Percentiles rank a stretch among this genome's conserved stretches.
phyloP scores from a whole-genome alignment of 805 yeast species.

The Yamadazyma insecticola region DNA sequence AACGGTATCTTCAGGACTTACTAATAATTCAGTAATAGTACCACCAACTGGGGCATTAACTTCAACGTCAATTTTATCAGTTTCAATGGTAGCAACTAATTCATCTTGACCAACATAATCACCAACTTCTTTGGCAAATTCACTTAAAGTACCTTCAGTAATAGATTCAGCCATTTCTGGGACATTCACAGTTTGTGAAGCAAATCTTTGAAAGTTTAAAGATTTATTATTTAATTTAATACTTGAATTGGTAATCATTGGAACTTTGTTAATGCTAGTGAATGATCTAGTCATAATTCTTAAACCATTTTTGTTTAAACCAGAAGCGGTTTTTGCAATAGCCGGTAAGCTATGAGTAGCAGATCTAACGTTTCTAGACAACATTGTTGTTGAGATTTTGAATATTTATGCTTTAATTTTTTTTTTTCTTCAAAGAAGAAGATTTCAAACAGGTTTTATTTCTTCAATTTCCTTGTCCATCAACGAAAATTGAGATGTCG shows the following conservation, averaged over 20 bases:
- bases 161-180: conserved; percentile 99
- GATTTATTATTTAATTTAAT: conserved; percentile 5
- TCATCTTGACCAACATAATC: conserved; percentile 86
- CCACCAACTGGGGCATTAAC: conserved; percentile 94
- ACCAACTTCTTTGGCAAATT: conserved; percentile 70
- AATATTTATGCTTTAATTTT: too few species aligned
- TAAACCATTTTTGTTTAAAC: not conserved
- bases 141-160: conserved; percentile 88
- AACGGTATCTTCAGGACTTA: conserved; percentile 84
- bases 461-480: not conserved
- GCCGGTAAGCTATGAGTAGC: conserved; percentile 12
- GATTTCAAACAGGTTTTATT: not conserved
- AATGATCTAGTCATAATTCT: not conserved
- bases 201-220: conserved; percentile 31
- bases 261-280: not conserved
- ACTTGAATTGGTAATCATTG: not conserved
- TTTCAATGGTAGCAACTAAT: conserved; percentile 92
- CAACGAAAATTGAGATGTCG: not conserved
- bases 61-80: conserved; percentile 96
- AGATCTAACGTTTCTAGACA: conserved; percentile 13
- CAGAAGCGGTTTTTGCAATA: conserved; percentile 1
- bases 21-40: conserved; percentile 79
- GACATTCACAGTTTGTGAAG: conserved; percentile 64
- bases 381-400: conserved; percentile 11
- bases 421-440: not conserved